Percentiles rank a stretch among this genome's conserved stretches.
phyloP scores from a whole-genome alignment of 306 rosid species.

The Sesbania bispinosa region DNA sequence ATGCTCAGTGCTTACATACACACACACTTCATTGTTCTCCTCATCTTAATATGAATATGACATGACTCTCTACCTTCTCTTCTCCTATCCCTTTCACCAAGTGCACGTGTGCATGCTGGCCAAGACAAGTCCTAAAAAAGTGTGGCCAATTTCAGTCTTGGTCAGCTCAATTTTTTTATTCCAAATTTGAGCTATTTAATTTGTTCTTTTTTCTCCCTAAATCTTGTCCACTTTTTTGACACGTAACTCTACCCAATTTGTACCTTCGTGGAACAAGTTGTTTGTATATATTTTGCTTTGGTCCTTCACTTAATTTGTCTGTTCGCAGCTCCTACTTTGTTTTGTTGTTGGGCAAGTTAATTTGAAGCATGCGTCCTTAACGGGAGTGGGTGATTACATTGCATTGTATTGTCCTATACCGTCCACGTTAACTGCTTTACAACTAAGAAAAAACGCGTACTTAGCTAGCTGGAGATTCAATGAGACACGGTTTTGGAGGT shows the following conservation, averaged over 20 bases:
- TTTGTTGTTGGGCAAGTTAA: neutral
- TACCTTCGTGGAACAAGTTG: conserved; percentile 16
- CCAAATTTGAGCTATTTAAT: neutral
- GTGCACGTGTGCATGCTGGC: neutral
- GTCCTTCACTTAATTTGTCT: conserved; percentile 9
- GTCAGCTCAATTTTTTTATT: neutral
- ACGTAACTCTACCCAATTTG: neutral
- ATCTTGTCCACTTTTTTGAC: neutral
- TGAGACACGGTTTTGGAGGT: conserved; percentile 34
- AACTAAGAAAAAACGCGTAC: conserved; percentile 38
- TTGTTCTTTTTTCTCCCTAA: neutral
- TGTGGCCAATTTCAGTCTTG: neutral
- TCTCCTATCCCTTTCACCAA: no score
- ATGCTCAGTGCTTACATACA: neutral
- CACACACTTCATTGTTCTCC: no score
- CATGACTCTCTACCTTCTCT: no score
- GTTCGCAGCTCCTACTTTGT: conserved; percentile 20
- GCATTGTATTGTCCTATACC: neutral
- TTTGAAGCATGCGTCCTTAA: conserved; percentile 6
- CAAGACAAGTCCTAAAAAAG: neutral
- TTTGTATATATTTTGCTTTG: neutral
- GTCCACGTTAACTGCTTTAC: conserved; percentile 24
- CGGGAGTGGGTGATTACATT: neutral
- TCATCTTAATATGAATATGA: no score
- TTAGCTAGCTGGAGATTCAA: conserved; percentile 22